Base-by-base conservation (phyloP, 2,329 filamentous ascomycete genomes). In the Calcarisporium arbuscula region DNA sequence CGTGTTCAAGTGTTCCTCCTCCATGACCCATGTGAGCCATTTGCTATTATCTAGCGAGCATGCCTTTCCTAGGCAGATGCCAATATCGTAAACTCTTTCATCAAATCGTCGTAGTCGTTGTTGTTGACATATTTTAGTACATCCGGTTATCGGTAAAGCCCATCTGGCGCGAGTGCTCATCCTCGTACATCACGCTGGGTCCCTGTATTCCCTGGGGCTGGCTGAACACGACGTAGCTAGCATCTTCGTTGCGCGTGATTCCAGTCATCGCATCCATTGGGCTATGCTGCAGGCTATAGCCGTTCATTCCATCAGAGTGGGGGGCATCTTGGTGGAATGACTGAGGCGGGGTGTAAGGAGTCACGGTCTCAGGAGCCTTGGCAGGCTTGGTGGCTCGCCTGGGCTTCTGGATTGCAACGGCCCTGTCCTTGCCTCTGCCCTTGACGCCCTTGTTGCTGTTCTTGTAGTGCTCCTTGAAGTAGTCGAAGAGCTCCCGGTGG, bases 361-460 rank as follows among this genome's bases (percentile, higher is more conserved):
- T 50, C n/a, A n/a, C n/a, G n/a, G n/a, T n/a, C n/a, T n/a, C n/a
- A 23, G 34, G 30, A 6, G 17, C 11, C 8, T 19, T 11, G 18
- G 27, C 14, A 18, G 21, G 30, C 21, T 48, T 40, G 15, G 45
- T 36, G 23, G 44, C 44, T 8, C 36, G 44, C 46, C 55, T 60
- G 16, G 42, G 41, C 39, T 57, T 58, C 18, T 51, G 45, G 15
- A 50, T 51, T 8, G 52, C 51, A 35, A 88, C 82, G 38, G 78
- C 79, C 37, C 86, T 72, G 48, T 89, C 85, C 55, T 90, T 92
- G 28, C 92, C 92, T 29, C 92, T 80, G 9, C 92, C 92, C 62
- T 95, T 96, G 68, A 96, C 95, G 2, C 92, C 92, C 60, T 95
- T 95, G 72, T 96, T 96, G 63, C 84, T 89, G 63, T 96, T 94